Evolutionary conservation across 257 asterid species (phyloP).

Genomic region (Solanum pennellii): DNA sequence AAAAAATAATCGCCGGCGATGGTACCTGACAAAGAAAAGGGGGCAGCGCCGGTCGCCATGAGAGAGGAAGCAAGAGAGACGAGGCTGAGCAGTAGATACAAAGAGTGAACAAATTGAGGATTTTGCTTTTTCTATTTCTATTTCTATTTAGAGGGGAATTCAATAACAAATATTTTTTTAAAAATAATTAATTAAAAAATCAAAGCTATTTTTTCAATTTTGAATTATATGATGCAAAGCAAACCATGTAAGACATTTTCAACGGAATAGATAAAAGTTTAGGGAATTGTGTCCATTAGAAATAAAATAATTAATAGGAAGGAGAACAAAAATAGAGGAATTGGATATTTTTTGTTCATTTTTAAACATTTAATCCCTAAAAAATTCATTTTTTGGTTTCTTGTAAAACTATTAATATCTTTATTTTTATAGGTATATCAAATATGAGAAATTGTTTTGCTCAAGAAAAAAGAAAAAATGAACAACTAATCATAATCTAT

Average conservation of each 20-base stretch:
- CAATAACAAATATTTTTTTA: background rate
- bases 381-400: background rate
- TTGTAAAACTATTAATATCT: background rate
- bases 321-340: background rate
- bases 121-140: background rate
- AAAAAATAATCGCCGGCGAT: background rate
- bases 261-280: background rate
- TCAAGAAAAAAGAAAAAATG: background rate
- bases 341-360: background rate
- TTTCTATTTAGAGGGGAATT: background rate
- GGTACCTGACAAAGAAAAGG: conserved; percentile 36
- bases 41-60: conserved; percentile 48
- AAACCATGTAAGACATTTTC: background rate
- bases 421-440: background rate
- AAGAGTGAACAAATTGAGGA: background rate
- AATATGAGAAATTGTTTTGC: background rate
- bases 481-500: background rate
- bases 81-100: background rate
- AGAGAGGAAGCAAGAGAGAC: conserved; percentile 6
- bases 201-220: background rate
- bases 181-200: background rate
- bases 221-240: background rate
- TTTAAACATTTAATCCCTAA: background rate
- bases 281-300: background rate
- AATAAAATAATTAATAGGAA: background rate